Evolutionary conservation across 495 filamentous ascomycete species (phyloP).

Genomic region (Xylaria scruposa): DNA sequence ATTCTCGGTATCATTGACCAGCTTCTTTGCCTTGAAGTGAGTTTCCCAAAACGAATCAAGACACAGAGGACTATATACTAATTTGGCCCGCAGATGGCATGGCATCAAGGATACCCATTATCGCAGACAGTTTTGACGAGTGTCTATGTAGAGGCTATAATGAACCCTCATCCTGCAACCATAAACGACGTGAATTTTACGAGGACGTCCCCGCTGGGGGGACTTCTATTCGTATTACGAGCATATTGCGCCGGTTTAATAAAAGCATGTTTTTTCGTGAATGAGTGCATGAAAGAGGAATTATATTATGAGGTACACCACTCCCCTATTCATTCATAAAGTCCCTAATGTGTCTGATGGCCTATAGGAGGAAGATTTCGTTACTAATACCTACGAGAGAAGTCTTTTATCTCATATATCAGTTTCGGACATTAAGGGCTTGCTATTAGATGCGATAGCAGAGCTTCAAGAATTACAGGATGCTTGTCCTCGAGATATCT

Average conservation of each 20-base stretch:
- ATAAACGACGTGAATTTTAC: constrained; percentile 76
- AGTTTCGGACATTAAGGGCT: constrained; percentile 58
- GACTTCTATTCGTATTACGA: constrained; percentile 71
- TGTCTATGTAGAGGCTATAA: constrained; percentile 84
- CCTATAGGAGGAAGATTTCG: constrained; percentile 90
- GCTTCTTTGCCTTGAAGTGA: constrained; percentile 84
- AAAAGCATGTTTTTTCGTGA: constrained; percentile 82
- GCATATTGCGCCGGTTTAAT: constrained; percentile 87
- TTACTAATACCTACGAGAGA: constrained; percentile 85
- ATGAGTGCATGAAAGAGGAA: constrained; percentile 73
- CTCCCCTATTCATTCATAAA: neutral
- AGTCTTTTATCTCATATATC: constrained; percentile 71
- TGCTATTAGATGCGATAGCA: constrained; percentile 65
- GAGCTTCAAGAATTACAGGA: constrained; percentile 57
- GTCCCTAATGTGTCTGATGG: constrained; percentile 36
- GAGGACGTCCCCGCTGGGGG: constrained; percentile 40
- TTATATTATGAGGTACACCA: constrained; percentile 81
- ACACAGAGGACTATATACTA: neutral
- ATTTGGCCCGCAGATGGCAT: constrained; percentile 73
- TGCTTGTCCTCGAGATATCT: constrained; percentile 57
- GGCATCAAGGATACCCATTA: constrained; percentile 93
- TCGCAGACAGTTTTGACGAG: constrained; percentile 96
- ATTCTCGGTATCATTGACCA: constrained; percentile 94
- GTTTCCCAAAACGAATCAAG: constrained; percentile 25
- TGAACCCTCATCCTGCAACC: constrained; percentile 70